phyloP scores from a whole-genome alignment of 139 green algal species.

The Coelastrella sp. region DNA sequence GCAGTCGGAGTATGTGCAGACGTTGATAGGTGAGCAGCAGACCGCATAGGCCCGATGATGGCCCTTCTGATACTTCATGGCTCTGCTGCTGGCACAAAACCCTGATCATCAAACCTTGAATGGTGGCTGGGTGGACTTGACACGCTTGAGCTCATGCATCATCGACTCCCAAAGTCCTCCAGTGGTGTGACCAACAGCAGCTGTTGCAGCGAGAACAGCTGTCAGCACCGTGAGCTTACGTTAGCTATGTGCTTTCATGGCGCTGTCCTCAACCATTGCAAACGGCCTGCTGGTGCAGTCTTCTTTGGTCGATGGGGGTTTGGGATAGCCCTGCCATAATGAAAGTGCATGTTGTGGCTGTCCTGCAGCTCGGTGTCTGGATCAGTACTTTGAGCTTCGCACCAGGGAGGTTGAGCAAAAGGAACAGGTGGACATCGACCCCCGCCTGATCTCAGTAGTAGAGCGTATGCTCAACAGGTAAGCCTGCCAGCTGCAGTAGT shows the following conservation, averaged over 20 bases:
- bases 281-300: background rate
- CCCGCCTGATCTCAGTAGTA: constrained; percentile 90
- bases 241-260: background rate
- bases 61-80: too few relatives aligned
- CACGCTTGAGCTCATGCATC: too few relatives aligned
- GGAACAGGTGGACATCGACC: constrained; percentile 77
- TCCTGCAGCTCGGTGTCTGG: constrained; percentile 90
- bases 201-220: too few relatives aligned
- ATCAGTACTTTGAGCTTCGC: constrained; percentile 92
- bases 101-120: too few relatives aligned
- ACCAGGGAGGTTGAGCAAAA: constrained; percentile 60
- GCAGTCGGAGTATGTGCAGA: constrained; percentile 94
- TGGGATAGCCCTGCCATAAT: too few relatives aligned
- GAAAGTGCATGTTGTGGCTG: background rate
- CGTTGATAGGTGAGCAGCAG: constrained; percentile 87
- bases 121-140: too few relatives aligned
- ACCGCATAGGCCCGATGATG: too few relatives aligned
- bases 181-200: too few relatives aligned
- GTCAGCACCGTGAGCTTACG: too few relatives aligned
- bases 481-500: background rate
- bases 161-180: too few relatives aligned
- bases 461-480: constrained; percentile 94
- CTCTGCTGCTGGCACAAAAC: background rate
- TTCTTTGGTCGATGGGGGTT: background rate
- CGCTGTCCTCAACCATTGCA: background rate